Percentiles rank a stretch among this genome's conserved stretches.
These are phyloP conservation scores for Karstenula rhodostoma DNA, from an alignment of 2,329 filamentous ascomycete genomes.

Conservation along the genomic window DNA sequence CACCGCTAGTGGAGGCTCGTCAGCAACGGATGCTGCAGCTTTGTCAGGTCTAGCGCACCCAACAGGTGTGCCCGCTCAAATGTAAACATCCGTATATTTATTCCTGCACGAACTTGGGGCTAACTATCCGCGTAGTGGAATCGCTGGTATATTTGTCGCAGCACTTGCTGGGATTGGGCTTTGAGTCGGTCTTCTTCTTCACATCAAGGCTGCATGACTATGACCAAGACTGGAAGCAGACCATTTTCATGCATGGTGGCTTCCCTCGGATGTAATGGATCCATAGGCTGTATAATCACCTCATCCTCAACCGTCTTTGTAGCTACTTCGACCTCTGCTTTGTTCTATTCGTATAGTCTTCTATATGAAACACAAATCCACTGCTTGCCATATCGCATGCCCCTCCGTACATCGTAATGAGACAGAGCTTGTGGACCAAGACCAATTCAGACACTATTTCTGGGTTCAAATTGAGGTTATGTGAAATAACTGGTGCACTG, in stretches of 20 bases:
- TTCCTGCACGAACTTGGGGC: background rate
- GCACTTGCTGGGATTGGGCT: background rate
- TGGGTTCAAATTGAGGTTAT: background rate
- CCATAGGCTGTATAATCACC: background rate
- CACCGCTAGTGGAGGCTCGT: background rate
- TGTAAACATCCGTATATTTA: background rate
- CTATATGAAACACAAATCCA: no score
- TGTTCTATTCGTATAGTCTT: background rate
- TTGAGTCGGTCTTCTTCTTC: background rate
- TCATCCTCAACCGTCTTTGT: background rate
- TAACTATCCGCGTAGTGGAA: background rate
- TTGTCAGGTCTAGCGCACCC: slow-evolving; percentile 2
- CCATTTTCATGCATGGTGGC: background rate
- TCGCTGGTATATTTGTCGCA: background rate
- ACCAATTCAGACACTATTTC: background rate
- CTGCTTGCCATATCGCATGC: no score
- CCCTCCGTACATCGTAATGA: no score
- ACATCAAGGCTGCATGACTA: background rate
- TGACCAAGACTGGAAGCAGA: background rate
- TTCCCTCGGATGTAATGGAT: background rate
- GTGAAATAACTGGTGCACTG: background rate
- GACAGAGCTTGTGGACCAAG: background rate
- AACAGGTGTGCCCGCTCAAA: background rate
- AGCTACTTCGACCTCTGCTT: background rate
- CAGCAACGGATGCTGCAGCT: slow-evolving; percentile 1